phyloP scores from a whole-genome alignment of 1,284 basidiomycete genomes.

The Ustilago hordei region DNA sequence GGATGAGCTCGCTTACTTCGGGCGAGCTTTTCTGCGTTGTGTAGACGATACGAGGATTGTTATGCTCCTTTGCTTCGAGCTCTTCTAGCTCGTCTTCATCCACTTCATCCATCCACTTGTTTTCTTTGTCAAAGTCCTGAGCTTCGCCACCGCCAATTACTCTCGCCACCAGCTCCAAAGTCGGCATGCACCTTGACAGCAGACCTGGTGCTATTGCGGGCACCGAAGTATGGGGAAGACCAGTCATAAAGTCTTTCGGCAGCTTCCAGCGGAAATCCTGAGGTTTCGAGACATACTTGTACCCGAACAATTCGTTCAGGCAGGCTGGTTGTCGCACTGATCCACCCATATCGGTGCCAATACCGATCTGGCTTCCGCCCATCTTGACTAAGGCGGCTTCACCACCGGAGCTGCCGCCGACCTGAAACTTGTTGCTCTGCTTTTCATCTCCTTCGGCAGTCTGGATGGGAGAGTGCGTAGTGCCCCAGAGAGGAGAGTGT shows the following conservation, averaged over 20 bases:
- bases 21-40: conserved; percentile 28
- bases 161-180: conserved; percentile 7
- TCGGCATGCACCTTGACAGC: conserved; percentile 10
- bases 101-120: conserved; percentile 1
- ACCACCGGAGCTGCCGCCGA: conserved; percentile 57
- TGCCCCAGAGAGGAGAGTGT: conserved; percentile 41
- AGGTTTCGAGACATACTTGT: conserved; percentile 23
- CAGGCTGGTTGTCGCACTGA: conserved; percentile 53
- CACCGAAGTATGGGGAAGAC: conserved; percentile 34
- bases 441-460: background rate
- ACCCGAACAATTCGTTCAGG: conserved; percentile 34
- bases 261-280: conserved; percentile 23
- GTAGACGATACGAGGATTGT: conserved; percentile 24
- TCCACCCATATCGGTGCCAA: conserved; percentile 61
- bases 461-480: conserved; percentile 10
- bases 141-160: background rate
- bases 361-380: conserved; percentile 44
- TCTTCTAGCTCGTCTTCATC: background rate
- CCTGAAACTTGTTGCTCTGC: conserved; percentile 34
- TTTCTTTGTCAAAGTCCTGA: conserved; percentile 2
- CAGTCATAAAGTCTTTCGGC: conserved; percentile 37
- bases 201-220: conserved; percentile 43
- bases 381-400: conserved; percentile 47
- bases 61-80: conserved; percentile 4
- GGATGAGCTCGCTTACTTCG: conserved; percentile 15